A percentile compares a stretch with the other conserved stretches of the same genome.
phyloP scores from a whole-genome alignment of 768 basidiomycete genomes.

The Russula dissimulans region DNA sequence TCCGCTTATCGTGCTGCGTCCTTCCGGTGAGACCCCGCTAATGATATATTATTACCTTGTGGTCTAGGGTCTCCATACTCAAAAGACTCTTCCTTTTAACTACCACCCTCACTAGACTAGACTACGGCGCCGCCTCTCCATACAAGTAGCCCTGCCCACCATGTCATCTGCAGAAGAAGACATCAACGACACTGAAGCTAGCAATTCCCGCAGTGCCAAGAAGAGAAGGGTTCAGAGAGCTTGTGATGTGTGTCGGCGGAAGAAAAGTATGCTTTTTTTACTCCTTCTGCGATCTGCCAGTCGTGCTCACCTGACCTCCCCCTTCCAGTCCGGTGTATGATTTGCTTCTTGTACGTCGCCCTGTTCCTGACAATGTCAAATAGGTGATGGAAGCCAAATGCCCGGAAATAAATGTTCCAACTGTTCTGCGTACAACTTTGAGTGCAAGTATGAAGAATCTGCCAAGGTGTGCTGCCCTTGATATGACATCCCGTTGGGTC shows the following conservation, averaged over 20 bases:
- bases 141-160: not conserved
- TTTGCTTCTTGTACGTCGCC: not conserved
- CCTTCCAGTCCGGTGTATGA: conserved; percentile 53
- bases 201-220: conserved; percentile 37
- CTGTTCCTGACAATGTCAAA: not conserved
- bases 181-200: conserved; percentile 36
- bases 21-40: not conserved
- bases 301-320: conserved; percentile 8
- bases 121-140: not conserved
- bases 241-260: conserved; percentile 74
- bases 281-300: not conserved
- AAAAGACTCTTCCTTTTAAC: not conserved
- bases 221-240: conserved; percentile 69
- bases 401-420: conserved; percentile 54
- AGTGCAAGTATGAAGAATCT: conserved; percentile 62
- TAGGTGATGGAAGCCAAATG: conserved; percentile 66
- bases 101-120: not conserved
- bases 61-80: conserved; percentile 6
- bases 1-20: not conserved
- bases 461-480: conserved; percentile 41
- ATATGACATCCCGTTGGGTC: not conserved
- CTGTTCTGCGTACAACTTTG: conserved; percentile 46
- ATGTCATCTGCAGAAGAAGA: conserved; percentile 69
- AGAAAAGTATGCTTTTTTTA: conserved; percentile 53
- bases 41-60: not conserved